Evolutionary conservation across 2,329 filamentous ascomycete genomes (phyloP).

Genomic region (Colletotrichum falcatum): DNA sequence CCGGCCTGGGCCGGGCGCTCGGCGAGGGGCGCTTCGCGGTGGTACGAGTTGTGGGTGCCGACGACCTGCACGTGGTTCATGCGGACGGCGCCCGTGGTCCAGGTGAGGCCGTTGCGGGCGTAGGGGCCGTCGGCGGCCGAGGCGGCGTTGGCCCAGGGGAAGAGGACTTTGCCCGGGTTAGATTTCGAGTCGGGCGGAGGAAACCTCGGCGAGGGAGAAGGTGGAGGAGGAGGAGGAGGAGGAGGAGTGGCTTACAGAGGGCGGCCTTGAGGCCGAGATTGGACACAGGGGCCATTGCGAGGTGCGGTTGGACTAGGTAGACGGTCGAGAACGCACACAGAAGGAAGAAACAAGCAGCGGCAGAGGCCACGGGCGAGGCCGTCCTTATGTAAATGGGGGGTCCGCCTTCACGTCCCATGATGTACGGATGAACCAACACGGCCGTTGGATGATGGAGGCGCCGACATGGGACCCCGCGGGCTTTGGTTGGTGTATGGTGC

Average conservation of each 20-base stretch:
- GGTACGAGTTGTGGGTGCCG: constrained; percentile 65
- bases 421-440: not conserved
- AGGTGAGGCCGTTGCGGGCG: constrained; percentile 48
- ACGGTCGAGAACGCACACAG: not conserved
- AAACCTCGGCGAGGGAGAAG: not conserved
- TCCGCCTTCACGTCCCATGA: constrained; percentile 1
- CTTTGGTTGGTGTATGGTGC: constrained; percentile 3
- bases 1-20: constrained; percentile 56
- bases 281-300: constrained; percentile 18
- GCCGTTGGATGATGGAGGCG: constrained; percentile 10
- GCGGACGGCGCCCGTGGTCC: constrained; percentile 51
- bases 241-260: constrained; percentile 18
- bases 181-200: not conserved
- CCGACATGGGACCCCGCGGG: not conserved
- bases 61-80: constrained; percentile 65
- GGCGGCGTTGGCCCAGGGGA: constrained; percentile 25
- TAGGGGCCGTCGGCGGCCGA: constrained; percentile 36
- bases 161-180: constrained; percentile 28
- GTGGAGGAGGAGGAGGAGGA: not conserved
- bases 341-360: not conserved
- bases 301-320: not conserved
- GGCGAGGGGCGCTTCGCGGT: constrained; percentile 57
- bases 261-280: constrained; percentile 29
- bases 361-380: not conserved
- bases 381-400: constrained; percentile 18